Evolutionary conservation across 1,284 basidiomycete genomes (phyloP).

Genomic region (Xanthoconium separans): DNA sequence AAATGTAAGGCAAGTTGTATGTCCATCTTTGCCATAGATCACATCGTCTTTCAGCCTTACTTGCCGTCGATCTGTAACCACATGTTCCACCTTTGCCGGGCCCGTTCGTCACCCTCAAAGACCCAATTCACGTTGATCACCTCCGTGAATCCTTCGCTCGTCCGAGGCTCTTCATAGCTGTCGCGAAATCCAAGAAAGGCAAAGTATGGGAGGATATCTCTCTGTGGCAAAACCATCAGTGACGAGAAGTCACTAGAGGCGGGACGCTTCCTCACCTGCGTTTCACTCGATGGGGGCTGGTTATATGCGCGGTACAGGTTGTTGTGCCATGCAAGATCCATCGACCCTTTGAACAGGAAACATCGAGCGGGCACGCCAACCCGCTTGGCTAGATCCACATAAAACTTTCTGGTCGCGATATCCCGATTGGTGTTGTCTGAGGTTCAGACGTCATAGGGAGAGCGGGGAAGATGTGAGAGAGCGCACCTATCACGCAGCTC

Average conservation of each 20-base stretch:
- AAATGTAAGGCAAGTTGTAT: constrained; percentile 1
- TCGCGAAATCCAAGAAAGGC: constrained; percentile 64
- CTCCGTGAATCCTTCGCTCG: constrained; percentile 74
- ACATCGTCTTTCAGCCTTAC: constrained; percentile 17
- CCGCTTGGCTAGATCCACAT: constrained; percentile 64
- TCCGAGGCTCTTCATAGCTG: constrained; percentile 64
- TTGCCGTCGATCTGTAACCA: constrained; percentile 74
- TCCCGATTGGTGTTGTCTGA: constrained; percentile 89
- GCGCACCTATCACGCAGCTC: constrained; percentile 76
- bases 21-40: constrained; percentile 11
- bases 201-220: constrained; percentile 61
- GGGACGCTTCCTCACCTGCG: constrained; percentile 35
- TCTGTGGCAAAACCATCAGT: constrained; percentile 37
- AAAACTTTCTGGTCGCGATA: constrained; percentile 62
- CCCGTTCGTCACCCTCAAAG: constrained; percentile 74
- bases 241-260: not conserved
- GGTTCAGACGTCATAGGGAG: not conserved
- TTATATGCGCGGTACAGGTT: constrained; percentile 80
- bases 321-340: constrained; percentile 86
- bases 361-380: constrained; percentile 48
- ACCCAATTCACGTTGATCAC: constrained; percentile 77
- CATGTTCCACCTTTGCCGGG: constrained; percentile 71
- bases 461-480: not conserved
- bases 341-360: constrained; percentile 68
- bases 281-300: constrained; percentile 43